Percentiles rank a stretch among this genome's conserved stretches.
Evolutionary conservation across 2,329 filamentous ascomycete species (phyloP).

Genomic region (Fusarium verrucosum): DNA sequence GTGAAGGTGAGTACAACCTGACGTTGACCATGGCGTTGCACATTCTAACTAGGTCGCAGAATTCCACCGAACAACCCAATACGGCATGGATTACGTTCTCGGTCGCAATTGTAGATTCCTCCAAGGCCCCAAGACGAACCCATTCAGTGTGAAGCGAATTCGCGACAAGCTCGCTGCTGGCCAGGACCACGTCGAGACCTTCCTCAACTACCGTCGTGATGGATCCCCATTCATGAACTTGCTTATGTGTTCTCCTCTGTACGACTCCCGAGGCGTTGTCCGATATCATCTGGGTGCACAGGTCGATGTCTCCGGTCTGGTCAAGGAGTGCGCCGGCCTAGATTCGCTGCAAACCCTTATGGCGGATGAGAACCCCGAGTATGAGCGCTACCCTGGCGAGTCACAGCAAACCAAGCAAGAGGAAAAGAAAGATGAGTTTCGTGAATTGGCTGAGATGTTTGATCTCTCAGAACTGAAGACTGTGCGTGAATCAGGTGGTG

Average conservation of each 20-base stretch:
- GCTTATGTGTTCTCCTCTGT: slow-evolving; percentile 76
- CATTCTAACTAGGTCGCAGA: slow-evolving; percentile 55
- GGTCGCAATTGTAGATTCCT: slow-evolving; percentile 83
- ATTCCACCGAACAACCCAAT: slow-evolving; percentile 78
- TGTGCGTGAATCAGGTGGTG: slow-evolving; percentile 69
- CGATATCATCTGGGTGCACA: slow-evolving; percentile 77
- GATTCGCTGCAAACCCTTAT: slow-evolving; percentile 65
- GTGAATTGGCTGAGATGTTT: slow-evolving; percentile 74
- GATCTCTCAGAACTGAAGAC: slow-evolving; percentile 72
- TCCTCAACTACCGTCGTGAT: slow-evolving; percentile 81
- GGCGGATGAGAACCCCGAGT: slow-evolving; percentile 44
- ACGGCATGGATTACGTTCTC: slow-evolving; percentile 76
- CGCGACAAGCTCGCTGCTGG: slow-evolving; percentile 68
- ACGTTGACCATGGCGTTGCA: accelerated
- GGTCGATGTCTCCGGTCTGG: slow-evolving; percentile 74
- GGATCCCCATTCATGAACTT: slow-evolving; percentile 82
- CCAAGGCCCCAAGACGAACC: slow-evolving; percentile 77
- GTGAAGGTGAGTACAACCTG: slow-evolving; percentile 65
- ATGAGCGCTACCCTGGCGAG: slow-evolving; percentile 35
- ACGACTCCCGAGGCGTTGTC: slow-evolving; percentile 72
- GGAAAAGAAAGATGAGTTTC: slow-evolving; percentile 64
- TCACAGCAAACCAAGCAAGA: slow-evolving; percentile 5
- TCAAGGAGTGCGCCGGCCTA: slow-evolving; percentile 72
- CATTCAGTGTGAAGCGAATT: slow-evolving; percentile 68
- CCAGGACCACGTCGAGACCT: slow-evolving; percentile 77